Percentiles rank a stretch among this genome's conserved stretches.
Conservation (phyloP, 495 filamentous ascomycete genomes). For the Parathielavia hyrcaniae region DNA sequence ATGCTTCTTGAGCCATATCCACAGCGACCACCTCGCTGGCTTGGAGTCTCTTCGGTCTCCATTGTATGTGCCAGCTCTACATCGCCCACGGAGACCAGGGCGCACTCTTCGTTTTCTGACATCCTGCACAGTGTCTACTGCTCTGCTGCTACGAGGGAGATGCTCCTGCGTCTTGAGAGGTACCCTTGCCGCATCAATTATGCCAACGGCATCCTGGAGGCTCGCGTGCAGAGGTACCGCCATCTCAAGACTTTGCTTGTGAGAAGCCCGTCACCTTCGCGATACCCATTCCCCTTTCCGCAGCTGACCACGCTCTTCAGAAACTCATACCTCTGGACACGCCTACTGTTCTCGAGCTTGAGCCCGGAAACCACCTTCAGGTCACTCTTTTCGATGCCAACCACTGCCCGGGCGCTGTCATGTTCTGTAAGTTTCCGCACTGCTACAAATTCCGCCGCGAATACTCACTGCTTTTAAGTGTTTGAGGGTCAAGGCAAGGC, state of each 20-base stretch:
- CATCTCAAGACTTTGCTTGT: slow-evolving; percentile 66
- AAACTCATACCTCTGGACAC: slow-evolving; percentile 82
- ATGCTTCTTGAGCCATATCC: slow-evolving; percentile 89
- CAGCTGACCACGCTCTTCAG: slow-evolving; percentile 32
- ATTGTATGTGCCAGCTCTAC: slow-evolving; percentile 44
- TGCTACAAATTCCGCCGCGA: not conserved
- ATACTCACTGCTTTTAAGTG: slow-evolving; percentile 40
- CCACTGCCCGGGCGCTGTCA: slow-evolving; percentile 85
- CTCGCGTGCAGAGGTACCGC: slow-evolving; percentile 60
- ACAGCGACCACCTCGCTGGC: slow-evolving; percentile 83
- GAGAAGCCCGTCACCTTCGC: slow-evolving; percentile 5
- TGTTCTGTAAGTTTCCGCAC: slow-evolving; percentile 56
- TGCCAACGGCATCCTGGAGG: slow-evolving; percentile 68
- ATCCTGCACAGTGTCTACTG: slow-evolving; percentile 62
- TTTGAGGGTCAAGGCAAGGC: slow-evolving; percentile 72
- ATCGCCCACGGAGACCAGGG: not conserved
- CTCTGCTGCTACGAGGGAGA: slow-evolving; percentile 74
- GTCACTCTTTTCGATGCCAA: slow-evolving; percentile 90
- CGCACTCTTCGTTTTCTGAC: not conserved
- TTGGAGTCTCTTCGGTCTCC: slow-evolving; percentile 69
- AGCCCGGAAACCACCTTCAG: slow-evolving; percentile 57
- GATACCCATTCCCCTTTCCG: not conserved
- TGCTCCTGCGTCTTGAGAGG: slow-evolving; percentile 68
- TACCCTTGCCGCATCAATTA: slow-evolving; percentile 75
- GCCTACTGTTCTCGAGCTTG: slow-evolving; percentile 69